Conservation (phyloP, 2,329 filamentous ascomycete species). For the Penicillium sp. region DNA sequence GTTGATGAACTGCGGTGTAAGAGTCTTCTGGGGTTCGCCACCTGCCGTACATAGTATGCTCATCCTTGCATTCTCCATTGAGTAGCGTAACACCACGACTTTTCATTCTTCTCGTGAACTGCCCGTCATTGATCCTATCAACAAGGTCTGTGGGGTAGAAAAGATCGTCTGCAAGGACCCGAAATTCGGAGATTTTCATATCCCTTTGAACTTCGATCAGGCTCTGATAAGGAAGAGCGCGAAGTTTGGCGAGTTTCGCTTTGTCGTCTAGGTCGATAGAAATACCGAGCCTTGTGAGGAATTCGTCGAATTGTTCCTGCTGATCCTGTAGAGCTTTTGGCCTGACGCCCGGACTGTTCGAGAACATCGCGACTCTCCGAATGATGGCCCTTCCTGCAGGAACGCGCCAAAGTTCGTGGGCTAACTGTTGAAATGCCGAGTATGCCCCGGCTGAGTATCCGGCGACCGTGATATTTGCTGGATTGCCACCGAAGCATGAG, state of each 20-base stretch:
- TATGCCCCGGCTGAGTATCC: constrained; percentile 55
- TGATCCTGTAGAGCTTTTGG: constrained; percentile 36
- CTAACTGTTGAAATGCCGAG: constrained; percentile 54
- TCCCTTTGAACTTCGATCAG: constrained; percentile 12
- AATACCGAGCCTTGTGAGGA: constrained; percentile 39
- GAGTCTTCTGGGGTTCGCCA: constrained; percentile 48
- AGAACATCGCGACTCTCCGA: constrained; percentile 50
- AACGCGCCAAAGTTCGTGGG: constrained; percentile 51
- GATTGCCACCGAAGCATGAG: constrained; percentile 48
- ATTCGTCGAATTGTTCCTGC: constrained; percentile 46
- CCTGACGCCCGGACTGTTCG: constrained; percentile 51
- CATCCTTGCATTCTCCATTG: constrained; percentile 52
- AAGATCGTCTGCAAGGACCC: constrained; percentile 47
- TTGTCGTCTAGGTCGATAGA: constrained; percentile 4
- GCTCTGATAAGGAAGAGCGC: constrained; percentile 4
- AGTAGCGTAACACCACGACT: constrained; percentile 46
- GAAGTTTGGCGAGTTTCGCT: background rate
- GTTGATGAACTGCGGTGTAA: constrained; percentile 40
- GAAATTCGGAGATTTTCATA: constrained; percentile 51
- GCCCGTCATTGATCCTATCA: constrained; percentile 41
- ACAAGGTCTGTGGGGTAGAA: constrained; percentile 49
- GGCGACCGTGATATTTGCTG: constrained; percentile 50
- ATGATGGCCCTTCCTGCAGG: constrained; percentile 44
- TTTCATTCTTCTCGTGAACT: constrained; percentile 48
- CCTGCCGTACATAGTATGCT: constrained; percentile 50